A percentile compares a stretch with the other conserved stretches of the same genome.
phyloP scores from a whole-genome alignment of 75 land plant genomes.

The Picea sitchensis region DNA sequence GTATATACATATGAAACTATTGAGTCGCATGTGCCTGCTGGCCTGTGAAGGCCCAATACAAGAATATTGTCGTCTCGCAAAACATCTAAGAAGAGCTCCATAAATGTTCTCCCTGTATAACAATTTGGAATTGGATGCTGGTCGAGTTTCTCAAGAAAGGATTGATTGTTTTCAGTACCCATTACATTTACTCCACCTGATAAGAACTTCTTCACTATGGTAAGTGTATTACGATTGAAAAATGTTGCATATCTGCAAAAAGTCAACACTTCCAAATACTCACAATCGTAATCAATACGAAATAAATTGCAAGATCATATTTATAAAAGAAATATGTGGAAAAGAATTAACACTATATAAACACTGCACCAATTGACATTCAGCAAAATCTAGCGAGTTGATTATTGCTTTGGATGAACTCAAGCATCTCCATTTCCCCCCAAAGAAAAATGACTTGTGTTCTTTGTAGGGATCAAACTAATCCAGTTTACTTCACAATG shows the following conservation, averaged over 20 bases:
- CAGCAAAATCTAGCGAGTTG: background rate
- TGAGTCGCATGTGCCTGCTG: constrained; percentile 19
- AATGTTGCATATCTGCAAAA: constrained; percentile 39
- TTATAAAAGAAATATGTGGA: background rate
- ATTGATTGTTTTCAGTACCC: constrained; percentile 1
- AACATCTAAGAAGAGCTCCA: constrained; percentile 30
- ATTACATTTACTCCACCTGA: constrained; percentile 21
- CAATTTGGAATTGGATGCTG: constrained; percentile 33
- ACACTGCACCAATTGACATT: background rate
- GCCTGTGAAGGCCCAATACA: constrained; percentile 41
- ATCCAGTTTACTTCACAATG: background rate
- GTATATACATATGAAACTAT: constrained; percentile 37
- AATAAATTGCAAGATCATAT: background rate
- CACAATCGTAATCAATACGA: background rate
- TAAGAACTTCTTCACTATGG: constrained; percentile 38
- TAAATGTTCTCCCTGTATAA: constrained; percentile 32
- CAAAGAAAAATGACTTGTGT: background rate
- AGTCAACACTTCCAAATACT: background rate
- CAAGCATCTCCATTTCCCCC: background rate
- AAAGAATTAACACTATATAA: background rate
- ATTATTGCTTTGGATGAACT: background rate
- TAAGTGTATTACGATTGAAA: constrained; percentile 37
- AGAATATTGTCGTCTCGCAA: constrained; percentile 18
- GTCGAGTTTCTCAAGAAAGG: constrained; percentile 18
- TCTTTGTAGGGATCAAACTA: background rate